phyloP scores from a whole-genome alignment of 371 early-diverging fungal species.

The Mortierella sp. region DNA sequence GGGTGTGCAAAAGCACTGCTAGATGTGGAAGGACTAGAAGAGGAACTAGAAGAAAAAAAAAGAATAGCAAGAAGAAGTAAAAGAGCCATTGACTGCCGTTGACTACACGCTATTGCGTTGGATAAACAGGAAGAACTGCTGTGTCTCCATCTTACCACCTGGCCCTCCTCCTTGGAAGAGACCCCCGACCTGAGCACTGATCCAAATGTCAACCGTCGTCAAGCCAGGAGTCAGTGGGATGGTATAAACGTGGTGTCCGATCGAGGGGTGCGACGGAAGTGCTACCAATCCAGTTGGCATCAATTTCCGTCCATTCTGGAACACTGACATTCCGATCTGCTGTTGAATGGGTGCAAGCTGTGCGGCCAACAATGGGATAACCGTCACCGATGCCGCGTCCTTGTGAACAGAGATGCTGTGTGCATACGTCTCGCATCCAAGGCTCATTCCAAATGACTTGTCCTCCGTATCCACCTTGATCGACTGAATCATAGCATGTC shows the following conservation, averaged over 20 bases:
- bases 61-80: neutral
- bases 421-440: constrained; percentile 42
- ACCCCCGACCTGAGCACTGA: constrained; percentile 51
- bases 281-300: constrained; percentile 36
- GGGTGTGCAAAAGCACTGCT: neutral
- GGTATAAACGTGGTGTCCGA: constrained; percentile 54
- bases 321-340: constrained; percentile 52
- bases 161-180: constrained; percentile 53
- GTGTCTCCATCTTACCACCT: constrained; percentile 54
- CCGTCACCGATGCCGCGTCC: constrained; percentile 31
- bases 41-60: neutral
- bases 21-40: neutral
- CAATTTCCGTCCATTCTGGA: constrained; percentile 55
- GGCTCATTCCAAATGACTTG: constrained; percentile 50
- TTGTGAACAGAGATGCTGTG: constrained; percentile 39
- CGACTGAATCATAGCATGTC: constrained; percentile 49
- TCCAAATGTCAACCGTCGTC: constrained; percentile 54
- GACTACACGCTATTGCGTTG: constrained; percentile 40
- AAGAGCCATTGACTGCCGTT: no score
- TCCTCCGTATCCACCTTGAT: constrained; percentile 50
- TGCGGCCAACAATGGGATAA: constrained; percentile 41
- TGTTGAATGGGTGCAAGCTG: constrained; percentile 49
- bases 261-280: constrained; percentile 23
- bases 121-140: constrained; percentile 52
- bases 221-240: constrained; percentile 36